Conservation (phyloP, 1,284 basidiomycete genomes). For the Pascua sp. region DNA sequence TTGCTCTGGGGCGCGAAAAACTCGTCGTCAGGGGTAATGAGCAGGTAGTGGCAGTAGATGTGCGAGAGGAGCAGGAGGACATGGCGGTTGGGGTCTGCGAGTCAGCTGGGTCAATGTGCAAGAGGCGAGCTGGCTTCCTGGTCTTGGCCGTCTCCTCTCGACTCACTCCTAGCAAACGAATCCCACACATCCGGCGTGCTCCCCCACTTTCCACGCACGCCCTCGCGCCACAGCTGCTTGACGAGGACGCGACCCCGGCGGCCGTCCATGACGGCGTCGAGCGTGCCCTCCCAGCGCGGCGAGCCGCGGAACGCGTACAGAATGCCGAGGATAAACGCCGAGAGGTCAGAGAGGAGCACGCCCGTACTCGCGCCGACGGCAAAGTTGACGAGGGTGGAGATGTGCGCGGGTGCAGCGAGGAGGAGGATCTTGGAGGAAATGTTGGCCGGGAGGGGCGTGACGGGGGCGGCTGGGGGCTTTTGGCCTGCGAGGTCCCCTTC, state of each 20-base stretch:
- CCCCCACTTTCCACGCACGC: slow-evolving; percentile 59
- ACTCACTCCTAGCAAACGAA: slow-evolving; percentile 50
- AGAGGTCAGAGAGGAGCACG: slow-evolving; percentile 26
- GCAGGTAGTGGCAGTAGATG: slow-evolving; percentile 76
- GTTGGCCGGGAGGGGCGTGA: slow-evolving; percentile 21
- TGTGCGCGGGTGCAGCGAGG: slow-evolving; percentile 34
- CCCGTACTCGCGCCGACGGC: slow-evolving; percentile 2
- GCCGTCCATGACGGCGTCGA: slow-evolving; percentile 47
- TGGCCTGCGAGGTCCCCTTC: slow-evolving; percentile 13
- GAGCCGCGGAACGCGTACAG: slow-evolving; percentile 56
- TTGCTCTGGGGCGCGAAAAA: slow-evolving; percentile 66
- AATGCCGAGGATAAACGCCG: slow-evolving; percentile 43
- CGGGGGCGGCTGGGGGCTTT: slow-evolving; percentile 10
- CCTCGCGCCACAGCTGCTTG: slow-evolving; percentile 68
- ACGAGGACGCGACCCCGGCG: slow-evolving; percentile 54
- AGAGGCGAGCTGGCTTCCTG: not conserved
- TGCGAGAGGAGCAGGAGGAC: slow-evolving; percentile 76
- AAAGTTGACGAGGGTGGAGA: slow-evolving; percentile 18
- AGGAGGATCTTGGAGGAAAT: slow-evolving; percentile 33
- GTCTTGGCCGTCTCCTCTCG: not conserved
- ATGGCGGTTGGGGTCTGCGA: slow-evolving; percentile 54
- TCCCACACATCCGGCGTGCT: slow-evolving; percentile 50
- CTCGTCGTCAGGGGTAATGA: slow-evolving; percentile 95
- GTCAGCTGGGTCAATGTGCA: slow-evolving; percentile 26
- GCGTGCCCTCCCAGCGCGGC: slow-evolving; percentile 53